Base-by-base conservation (phyloP, 805 yeast species). In the Millerozyma acaciae region DNA sequence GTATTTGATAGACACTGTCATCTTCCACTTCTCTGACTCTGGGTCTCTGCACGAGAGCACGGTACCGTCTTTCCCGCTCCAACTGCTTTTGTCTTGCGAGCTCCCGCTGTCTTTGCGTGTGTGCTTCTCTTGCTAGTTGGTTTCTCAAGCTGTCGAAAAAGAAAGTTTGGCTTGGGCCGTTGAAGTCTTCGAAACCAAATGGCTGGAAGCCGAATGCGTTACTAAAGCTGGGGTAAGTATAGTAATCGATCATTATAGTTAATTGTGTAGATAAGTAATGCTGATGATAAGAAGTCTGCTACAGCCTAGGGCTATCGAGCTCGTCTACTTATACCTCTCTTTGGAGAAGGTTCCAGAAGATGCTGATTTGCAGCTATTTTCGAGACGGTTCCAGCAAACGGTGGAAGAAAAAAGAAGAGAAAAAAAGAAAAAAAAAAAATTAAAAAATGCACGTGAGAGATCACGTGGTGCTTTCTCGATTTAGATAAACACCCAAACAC, bases 1-100 rank as follows among this genome's bases (percentile, higher is more conserved):
- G 65, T 25, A 63, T 53, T 38, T 62, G 66, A 37, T 51, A 60
- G 6, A 35, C 42, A 31, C 56, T 57, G 21, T 59, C 66, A 9
- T 55, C 44, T 39, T 65, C 71, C 8, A 59, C 42, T 37, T 55
- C 55, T 45, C 57, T 62, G 26, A 62, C 43, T n/a, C 37, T 44
- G 12, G 43, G 26, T n/a, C n/a, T n/a, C n/a, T n/a, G n/a, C n/a
- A n/a, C n/a, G n/a, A 24, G 20, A 17, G 20, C 20, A 28, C 36
- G 32, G 15, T 22, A 15, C 21, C 27, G 35, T 10, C 16, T 21
- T 5, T 21, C 28, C n/a, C 18, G 33, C 26, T 35, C 26, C 15
- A 31, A 5, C 29, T 36, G 13, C 13, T 15, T 23, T 7, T 10
- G 13, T n/a, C 26, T 23, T 23, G 10, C 26, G 6, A 10, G 6